Evolutionary conservation across 345 rosid genomes (phyloP).

Genomic region (Psidium guajava): DNA sequence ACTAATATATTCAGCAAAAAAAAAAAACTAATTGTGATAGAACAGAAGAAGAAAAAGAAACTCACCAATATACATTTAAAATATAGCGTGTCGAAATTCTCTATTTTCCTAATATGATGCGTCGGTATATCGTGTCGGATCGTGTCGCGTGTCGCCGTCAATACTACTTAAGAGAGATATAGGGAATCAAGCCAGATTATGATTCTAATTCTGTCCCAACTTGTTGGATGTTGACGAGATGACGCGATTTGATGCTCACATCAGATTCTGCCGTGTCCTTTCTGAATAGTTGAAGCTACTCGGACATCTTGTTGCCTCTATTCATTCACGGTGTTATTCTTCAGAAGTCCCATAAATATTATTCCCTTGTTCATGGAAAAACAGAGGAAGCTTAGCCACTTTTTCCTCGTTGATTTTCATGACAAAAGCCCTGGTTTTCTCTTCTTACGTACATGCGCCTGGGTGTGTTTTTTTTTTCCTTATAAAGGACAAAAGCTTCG

Average conservation of each 20-base stretch:
- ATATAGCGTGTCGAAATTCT: too few relatives aligned
- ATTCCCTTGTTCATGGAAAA: not conserved
- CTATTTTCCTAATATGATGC: too few relatives aligned
- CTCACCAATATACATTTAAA: too few relatives aligned
- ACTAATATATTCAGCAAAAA: too few relatives aligned
- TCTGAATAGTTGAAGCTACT: not conserved
- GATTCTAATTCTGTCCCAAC: too few relatives aligned
- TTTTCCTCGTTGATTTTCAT: not conserved
- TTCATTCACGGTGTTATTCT: not conserved
- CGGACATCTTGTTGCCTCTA: not conserved
- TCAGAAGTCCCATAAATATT: not conserved
- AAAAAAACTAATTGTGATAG: too few relatives aligned
- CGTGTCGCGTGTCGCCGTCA: too few relatives aligned
- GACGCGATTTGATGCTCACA: not conserved
- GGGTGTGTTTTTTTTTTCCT: not conserved
- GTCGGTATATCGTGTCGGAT: too few relatives aligned
- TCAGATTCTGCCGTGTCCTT: not conserved
- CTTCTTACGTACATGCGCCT: not conserved
- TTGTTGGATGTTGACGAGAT: not conserved
- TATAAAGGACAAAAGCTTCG: not conserved
- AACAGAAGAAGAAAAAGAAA: too few relatives aligned
- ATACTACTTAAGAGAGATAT: too few relatives aligned
- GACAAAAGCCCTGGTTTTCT: not conserved
- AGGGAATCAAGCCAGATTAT: too few relatives aligned
- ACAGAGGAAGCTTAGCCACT: not conserved